Percentiles rank a stretch among this genome's conserved stretches.
Conservation (phyloP, 257 asterid species). For the Jaltomata sinuosa region DNA sequence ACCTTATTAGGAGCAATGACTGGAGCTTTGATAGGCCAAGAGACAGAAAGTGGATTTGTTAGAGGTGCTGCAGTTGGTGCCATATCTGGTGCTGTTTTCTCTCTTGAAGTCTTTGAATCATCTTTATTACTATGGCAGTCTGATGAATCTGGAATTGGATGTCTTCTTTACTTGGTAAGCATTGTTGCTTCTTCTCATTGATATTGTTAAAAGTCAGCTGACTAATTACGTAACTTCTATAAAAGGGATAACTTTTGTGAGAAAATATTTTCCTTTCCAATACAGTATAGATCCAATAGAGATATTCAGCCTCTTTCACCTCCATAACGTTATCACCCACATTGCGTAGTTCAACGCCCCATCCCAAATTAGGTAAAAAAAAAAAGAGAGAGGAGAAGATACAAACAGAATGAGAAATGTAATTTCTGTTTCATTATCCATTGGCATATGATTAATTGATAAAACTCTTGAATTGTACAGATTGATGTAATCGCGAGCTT, state of each 20-base stretch:
- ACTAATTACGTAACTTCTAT: background rate
- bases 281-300: background rate
- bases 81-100: constrained; percentile 97
- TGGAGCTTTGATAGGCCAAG: constrained; percentile 96
- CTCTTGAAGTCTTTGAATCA: constrained; percentile 93
- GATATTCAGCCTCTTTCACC: background rate
- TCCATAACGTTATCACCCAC: background rate
- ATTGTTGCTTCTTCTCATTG: background rate
- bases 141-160: constrained; percentile 87
- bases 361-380: background rate
- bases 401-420: background rate
- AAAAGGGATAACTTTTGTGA: background rate
- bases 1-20: constrained; percentile 93
- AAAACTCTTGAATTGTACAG: constrained; percentile 26
- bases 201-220: background rate
- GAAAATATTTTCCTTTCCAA: background rate
- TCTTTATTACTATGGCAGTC: constrained; percentile 80
- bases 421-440: background rate
- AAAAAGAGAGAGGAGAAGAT: background rate
- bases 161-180: constrained; percentile 90
- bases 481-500: constrained; percentile 93
- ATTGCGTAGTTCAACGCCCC: background rate
- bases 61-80: constrained; percentile 99
- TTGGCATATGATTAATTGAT: background rate
- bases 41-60: constrained; percentile 90